phyloP scores from a whole-genome alignment of 2,329 filamentous ascomycete genomes.

The Aspergillus thermomutatus region DNA sequence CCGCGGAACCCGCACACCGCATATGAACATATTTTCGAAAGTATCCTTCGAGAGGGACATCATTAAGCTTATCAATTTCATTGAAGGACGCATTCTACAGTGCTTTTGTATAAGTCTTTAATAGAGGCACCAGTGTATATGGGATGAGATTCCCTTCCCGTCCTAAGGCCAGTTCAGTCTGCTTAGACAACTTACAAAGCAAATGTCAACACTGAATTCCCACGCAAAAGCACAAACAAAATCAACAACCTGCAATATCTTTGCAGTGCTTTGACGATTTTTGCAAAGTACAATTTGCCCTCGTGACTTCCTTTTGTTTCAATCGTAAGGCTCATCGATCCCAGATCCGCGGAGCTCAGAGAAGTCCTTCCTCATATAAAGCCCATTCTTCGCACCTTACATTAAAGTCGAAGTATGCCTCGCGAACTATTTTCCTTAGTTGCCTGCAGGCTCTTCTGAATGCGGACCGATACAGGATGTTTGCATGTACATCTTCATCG shows the following conservation, averaged over 20 bases:
- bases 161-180: not conserved
- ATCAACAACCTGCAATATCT: not conserved
- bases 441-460: not conserved
- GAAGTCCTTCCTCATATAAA: not conserved
- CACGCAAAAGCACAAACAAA: not conserved
- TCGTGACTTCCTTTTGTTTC: too few species aligned
- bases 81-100: too few species aligned
- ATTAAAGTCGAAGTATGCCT: not conserved
- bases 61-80: too few species aligned
- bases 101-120: not conserved
- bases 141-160: not conserved
- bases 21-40: too few species aligned
- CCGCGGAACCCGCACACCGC: too few species aligned
- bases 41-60: too few species aligned
- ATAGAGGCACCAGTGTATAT: not conserved
- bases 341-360: not conserved
- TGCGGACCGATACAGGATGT: not conserved
- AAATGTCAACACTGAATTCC: not conserved
- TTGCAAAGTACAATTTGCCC: too few species aligned
- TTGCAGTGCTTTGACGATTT: too few species aligned
- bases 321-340: not conserved
- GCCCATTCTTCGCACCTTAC: not conserved
- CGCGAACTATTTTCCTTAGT: not conserved
- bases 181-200: not conserved
- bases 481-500: not conserved